Evolutionary conservation across 768 basidiomycete genomes (phyloP).

Genomic region (Tulasnella sp.): DNA sequence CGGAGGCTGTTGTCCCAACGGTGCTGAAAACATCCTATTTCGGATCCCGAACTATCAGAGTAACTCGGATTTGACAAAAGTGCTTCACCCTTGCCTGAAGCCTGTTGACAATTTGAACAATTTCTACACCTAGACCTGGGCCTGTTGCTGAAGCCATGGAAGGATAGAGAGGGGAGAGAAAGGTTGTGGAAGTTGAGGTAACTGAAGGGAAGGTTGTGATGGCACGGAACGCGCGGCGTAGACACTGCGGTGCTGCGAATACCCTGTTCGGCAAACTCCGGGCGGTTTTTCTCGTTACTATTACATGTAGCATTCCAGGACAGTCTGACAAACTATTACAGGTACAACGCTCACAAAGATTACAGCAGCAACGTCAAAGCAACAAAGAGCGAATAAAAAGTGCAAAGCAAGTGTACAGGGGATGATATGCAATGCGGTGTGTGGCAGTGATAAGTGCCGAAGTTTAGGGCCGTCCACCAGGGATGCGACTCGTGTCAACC

Average conservation of each 20-base stretch:
- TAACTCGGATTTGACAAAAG: not conserved
- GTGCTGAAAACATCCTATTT: constrained; percentile 74
- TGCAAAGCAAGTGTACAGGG: constrained; percentile 3
- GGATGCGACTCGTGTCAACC: constrained; percentile 21
- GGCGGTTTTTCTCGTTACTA: not conserved
- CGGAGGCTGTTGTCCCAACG: constrained; percentile 75
- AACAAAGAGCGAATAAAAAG: constrained; percentile 11
- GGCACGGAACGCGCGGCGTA: constrained; percentile 22
- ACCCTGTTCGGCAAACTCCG: constrained; percentile 19
- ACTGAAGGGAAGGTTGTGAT: constrained; percentile 2
- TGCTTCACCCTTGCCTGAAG: constrained; percentile 53
- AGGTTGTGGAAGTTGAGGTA: not conserved
- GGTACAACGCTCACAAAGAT: not conserved
- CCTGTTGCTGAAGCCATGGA: constrained; percentile 26
- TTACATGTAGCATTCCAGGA: constrained; percentile 7
- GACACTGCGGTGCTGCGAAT: constrained; percentile 16
- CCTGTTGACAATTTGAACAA: constrained; percentile 81
- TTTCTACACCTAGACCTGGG: constrained; percentile 71
- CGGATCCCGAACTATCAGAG: not conserved
- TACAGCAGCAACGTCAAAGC: not conserved
- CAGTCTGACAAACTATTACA: constrained; percentile 17
- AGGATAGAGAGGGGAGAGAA: not conserved
- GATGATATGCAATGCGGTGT: not conserved
- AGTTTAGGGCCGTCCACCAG: not conserved
- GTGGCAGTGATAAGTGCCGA: constrained; percentile 1